Conservation (phyloP, 352 stramenopile species). For the Pythium guiyangense region DNA sequence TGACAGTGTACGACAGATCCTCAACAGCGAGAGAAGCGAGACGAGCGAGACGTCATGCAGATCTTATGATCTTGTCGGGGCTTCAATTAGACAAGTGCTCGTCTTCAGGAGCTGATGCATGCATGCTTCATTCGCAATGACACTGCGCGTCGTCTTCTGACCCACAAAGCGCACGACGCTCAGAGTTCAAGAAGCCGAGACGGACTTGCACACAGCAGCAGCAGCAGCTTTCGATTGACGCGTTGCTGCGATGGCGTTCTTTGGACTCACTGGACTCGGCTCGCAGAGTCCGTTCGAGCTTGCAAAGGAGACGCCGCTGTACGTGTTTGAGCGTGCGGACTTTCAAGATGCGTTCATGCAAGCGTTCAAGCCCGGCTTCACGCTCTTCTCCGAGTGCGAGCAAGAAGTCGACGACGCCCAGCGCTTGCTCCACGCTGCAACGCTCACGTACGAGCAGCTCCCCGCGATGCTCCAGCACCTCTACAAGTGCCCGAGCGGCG, state of each 20-base stretch:
- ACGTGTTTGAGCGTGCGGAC: slow-evolving; percentile 45
- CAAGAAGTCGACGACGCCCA: slow-evolving; percentile 36
- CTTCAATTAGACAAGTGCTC: no score
- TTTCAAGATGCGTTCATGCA: slow-evolving; percentile 65
- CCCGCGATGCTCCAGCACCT: slow-evolving; percentile 33
- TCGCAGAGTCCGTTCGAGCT: slow-evolving; percentile 56
- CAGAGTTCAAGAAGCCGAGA: no score
- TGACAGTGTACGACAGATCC: no score
- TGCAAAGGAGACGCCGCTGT: slow-evolving; percentile 47
- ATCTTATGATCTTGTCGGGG: no score
- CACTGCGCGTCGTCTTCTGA: no score
- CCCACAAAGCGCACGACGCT: no score
- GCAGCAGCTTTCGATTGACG: no score
- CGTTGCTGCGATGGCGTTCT: slow-evolving; percentile 54
- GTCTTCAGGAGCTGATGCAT: no score
- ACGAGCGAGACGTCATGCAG: no score
- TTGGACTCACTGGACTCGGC: slow-evolving; percentile 52
- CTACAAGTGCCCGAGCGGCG: slow-evolving; percentile 54
- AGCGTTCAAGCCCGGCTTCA: slow-evolving; percentile 39
- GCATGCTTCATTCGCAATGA: no score
- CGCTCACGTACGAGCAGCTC: slow-evolving; percentile 36
- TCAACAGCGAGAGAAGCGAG: no score
- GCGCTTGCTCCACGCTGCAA: slow-evolving; percentile 19
- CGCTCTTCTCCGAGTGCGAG: slow-evolving; percentile 49
- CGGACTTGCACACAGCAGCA: no score